These are phyloP conservation scores for Neobulgaria alba DNA, from an alignment of 2,329 filamentous ascomycete species.

Conservation along the genomic window DNA sequence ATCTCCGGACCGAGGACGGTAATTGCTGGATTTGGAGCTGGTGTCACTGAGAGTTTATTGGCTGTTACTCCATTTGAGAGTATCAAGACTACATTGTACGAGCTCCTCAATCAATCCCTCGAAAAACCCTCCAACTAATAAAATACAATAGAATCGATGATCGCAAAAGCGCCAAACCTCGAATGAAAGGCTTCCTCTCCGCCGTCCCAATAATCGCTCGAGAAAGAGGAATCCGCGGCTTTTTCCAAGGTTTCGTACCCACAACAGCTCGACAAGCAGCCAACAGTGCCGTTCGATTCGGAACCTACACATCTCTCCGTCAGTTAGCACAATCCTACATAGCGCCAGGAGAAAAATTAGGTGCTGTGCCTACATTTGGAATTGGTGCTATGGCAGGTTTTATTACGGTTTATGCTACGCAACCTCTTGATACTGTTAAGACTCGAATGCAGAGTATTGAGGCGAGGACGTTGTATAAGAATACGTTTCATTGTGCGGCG, in stretches of 20 bases:
- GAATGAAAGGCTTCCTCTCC: conserved; percentile 86
- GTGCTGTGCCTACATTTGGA: conserved; percentile 77
- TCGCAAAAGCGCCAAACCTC: conserved; percentile 74
- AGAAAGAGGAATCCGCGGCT: conserved; percentile 81
- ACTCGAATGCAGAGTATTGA: conserved; percentile 97
- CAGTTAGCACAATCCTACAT: conserved; percentile 89
- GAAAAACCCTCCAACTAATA: no score
- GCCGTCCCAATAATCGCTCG: conserved; percentile 79
- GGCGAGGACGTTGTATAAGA: conserved; percentile 71
- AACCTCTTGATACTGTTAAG: conserved; percentile 86
- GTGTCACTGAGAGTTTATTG: conserved; percentile 84
- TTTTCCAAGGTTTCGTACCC: conserved; percentile 94
- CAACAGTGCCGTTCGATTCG: conserved; percentile 87
- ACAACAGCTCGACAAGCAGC: conserved; percentile 92
- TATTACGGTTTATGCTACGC: conserved; percentile 76
- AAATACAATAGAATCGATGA: conserved; percentile 78
- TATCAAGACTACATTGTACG: conserved; percentile 87
- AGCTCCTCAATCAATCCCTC: no score
- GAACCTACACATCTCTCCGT: conserved; percentile 81
- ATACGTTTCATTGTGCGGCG: conserved; percentile 74
- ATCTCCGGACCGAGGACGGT: conserved; percentile 87
- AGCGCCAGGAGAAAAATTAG: conserved; percentile 89
- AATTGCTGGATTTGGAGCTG: conserved; percentile 86
- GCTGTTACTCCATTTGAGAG: conserved; percentile 96
- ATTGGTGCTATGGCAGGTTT: conserved; percentile 83